Evolutionary conservation across 2,329 filamentous ascomycete species (phyloP), one percentile per base, ranked within the genome.

Genomic region (Juglanconis oblonga): DNA sequence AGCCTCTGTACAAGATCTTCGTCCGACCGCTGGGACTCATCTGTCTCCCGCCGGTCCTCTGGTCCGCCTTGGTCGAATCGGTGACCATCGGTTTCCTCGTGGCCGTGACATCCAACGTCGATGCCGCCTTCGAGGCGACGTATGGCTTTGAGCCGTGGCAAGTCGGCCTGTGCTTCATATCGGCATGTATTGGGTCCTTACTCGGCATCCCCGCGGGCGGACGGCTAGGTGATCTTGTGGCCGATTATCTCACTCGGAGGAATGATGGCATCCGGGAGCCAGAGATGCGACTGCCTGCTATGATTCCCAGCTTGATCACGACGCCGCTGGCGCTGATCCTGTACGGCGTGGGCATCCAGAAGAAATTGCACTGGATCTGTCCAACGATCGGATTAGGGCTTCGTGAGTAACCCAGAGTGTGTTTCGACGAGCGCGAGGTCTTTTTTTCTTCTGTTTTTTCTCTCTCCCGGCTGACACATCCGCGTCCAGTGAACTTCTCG

Each of bases 261-360:
- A 87, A 86, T 64, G 75, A 77, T 4, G 84, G 84, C 5, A 75
- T 86, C 24, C 74, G 83, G n/a, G 78, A 84, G 53, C 81, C 84
- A 0, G 82, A 86, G 66, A 85, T 86, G 82, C 75, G 84, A n/a
- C 69, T 87, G 5, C 82, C 82, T 1, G 79, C 79, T 4, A 76
- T 86, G 17, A 68, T 76, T 10, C 73, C 82, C 0, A 83, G 80
- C 64, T 69, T 82, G 65, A 68, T 84, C 33, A 77, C 81, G 13
- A 79, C 81, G 3, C 80, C 80, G 0, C 66, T 81, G 9, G 68
- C 74, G 0, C 63, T 82, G 31, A 61, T 81, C 0, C 67, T 82
- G 5, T 82, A 77, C 62, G 80, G 80, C 0, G 73, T 80, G 1
- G 79, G 79, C 1, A 78, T 83, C 44, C 64, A 77, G 55, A 68